Conservation (phyloP, 495 filamentous ascomycete species). For the Podospora anserina region DNA sequence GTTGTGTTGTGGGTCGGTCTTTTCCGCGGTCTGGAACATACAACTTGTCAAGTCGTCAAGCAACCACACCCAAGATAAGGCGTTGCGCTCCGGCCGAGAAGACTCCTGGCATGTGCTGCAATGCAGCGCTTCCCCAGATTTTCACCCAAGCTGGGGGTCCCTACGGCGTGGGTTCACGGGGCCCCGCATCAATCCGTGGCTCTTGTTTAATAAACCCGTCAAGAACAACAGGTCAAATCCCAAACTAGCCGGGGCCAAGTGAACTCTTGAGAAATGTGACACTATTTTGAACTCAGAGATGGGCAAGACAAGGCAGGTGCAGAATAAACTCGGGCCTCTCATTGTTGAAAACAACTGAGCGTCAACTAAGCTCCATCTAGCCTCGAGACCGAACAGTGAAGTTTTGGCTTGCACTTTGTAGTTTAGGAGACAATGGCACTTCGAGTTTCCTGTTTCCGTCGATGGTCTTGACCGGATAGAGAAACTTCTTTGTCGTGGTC, state of each 20-base stretch:
- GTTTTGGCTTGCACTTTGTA: neutral
- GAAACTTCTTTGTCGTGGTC: neutral
- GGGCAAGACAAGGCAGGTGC: neutral
- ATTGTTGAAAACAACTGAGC: neutral
- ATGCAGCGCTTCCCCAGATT: neutral
- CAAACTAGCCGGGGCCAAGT: neutral
- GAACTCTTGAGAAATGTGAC: neutral
- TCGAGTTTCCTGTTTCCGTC: constrained; percentile 6
- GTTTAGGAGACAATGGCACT: neutral
- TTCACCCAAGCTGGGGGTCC: neutral
- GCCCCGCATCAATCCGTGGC: too few relatives aligned
- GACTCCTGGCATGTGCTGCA: neutral
- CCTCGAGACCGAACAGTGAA: neutral
- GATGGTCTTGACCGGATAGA: neutral
- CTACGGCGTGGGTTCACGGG: too few relatives aligned
- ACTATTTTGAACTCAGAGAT: neutral
- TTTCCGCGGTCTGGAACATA: neutral
- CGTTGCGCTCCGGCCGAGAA: neutral
- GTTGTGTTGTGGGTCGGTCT: neutral
- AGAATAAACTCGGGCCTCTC: neutral
- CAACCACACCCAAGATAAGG: neutral
- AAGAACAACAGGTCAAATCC: too few relatives aligned
- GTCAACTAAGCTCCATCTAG: neutral
- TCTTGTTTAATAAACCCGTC: too few relatives aligned
- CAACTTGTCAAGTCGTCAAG: neutral